A percentile compares a stretch with the other conserved stretches of the same genome.
These are phyloP conservation scores for Sodiomyces alkalinus DNA, from an alignment of 2,329 filamentous ascomycete genomes.

Conservation along the genomic window DNA sequence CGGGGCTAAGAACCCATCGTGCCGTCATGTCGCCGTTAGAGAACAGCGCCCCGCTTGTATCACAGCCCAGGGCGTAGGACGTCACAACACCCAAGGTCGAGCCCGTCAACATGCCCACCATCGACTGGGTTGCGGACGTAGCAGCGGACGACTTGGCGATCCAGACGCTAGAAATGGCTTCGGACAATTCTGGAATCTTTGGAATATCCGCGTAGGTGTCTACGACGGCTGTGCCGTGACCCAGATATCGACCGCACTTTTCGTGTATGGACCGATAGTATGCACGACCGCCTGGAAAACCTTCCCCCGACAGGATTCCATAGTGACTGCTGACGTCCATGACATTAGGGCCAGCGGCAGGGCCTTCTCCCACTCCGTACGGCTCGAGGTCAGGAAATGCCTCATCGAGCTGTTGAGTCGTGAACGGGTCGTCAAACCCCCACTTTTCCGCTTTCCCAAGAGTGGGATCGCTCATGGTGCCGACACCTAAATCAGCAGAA, in stretches of 20 bases:
- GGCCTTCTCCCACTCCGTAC: conserved; percentile 66
- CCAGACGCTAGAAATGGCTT: conserved; percentile 71
- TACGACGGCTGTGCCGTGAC: conserved; percentile 41
- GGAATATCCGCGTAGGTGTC: conserved; percentile 61
- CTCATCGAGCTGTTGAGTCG: conserved; percentile 65
- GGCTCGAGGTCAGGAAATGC: conserved; percentile 56
- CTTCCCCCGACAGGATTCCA: conserved; percentile 74
- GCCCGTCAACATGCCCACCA: conserved; percentile 70
- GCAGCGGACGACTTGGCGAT: conserved; percentile 69
- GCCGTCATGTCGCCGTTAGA: conserved; percentile 67
- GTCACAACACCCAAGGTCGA: conserved; percentile 74
- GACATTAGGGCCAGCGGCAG: conserved; percentile 65
- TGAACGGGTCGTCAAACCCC: conserved; percentile 63
- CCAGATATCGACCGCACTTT: conserved; percentile 61
- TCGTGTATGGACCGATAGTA: conserved; percentile 66
- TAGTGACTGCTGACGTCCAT: conserved; percentile 84
- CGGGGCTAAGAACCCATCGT: conserved; percentile 81
- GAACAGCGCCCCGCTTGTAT: conserved; percentile 43
- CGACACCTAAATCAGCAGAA: conserved; percentile 59
- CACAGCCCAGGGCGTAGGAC: conserved; percentile 58
- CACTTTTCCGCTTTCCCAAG: conserved; percentile 64
- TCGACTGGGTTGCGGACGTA: conserved; percentile 55
- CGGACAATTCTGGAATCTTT: conserved; percentile 50
- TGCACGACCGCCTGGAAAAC: conserved; percentile 65
- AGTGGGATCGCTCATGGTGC: conserved; percentile 68